These are phyloP conservation scores for Pholiota molesta DNA, from an alignment of 768 basidiomycete genomes.

Conservation along the genomic window DNA sequence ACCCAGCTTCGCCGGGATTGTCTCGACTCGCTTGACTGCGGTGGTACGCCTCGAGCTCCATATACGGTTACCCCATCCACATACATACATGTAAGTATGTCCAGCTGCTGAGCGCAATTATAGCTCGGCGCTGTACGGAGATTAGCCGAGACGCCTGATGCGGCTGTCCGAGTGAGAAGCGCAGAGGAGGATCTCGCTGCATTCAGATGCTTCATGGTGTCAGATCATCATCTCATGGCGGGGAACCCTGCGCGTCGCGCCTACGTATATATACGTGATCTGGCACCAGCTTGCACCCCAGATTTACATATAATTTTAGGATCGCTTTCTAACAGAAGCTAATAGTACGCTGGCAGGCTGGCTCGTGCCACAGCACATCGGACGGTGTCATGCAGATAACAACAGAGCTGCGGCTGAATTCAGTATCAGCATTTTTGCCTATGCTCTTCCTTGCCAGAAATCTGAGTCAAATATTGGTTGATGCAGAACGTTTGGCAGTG, in stretches of 20 bases:
- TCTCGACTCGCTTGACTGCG: background rate
- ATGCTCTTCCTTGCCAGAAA: too few species aligned
- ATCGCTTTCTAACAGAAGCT: background rate
- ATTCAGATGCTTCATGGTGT: background rate
- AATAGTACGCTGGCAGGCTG: too few species aligned
- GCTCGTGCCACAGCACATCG: background rate
- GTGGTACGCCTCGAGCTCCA: background rate
- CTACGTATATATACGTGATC: background rate
- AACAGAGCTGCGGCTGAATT: background rate
- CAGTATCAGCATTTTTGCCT: too few species aligned
- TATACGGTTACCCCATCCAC: background rate
- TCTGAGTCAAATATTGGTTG: too few species aligned
- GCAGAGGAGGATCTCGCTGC: slow-evolving; percentile 4
- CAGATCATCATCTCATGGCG: background rate
- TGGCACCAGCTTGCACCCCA: background rate
- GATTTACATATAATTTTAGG: background rate
- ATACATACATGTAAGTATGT: background rate
- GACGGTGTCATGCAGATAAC: background rate
- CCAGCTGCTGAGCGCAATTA: background rate
- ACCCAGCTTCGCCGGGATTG: background rate
- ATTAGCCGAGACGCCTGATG: background rate
- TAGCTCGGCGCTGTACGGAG: slow-evolving; percentile 1
- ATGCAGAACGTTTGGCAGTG: background rate
- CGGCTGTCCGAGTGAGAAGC: slow-evolving; percentile 4
- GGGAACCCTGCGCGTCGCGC: background rate